Percentiles rank a stretch among this genome's conserved stretches.
Evolutionary conservation across 2,329 filamentous ascomycete genomes (phyloP).

Genomic region (Cercospora sp.): DNA sequence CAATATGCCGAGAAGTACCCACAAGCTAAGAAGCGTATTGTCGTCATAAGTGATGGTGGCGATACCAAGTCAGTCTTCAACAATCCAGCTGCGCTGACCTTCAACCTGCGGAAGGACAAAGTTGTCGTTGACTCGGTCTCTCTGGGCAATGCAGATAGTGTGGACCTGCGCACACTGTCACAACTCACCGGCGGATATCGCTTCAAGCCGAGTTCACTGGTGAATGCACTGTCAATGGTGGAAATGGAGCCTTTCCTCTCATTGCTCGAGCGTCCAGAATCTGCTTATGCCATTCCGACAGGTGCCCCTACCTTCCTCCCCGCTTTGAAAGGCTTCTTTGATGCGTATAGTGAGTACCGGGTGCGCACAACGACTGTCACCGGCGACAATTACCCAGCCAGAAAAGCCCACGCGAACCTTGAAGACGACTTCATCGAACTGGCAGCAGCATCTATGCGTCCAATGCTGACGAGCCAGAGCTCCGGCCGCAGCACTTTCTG

Average conservation of each 20-base stretch:
- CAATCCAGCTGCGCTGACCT: slow-evolving; percentile 29
- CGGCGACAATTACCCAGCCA: slow-evolving; percentile 35
- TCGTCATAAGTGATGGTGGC: slow-evolving; percentile 42
- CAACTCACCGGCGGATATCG: slow-evolving; percentile 41
- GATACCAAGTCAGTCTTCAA: slow-evolving; percentile 38
- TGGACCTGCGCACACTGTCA: slow-evolving; percentile 36
- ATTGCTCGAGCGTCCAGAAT: slow-evolving; percentile 37
- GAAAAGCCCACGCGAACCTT: slow-evolving; percentile 39
- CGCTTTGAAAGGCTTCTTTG: slow-evolving; percentile 21
- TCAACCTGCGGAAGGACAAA: slow-evolving; percentile 28
- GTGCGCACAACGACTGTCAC: slow-evolving; percentile 32
- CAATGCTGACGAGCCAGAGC: neutral
- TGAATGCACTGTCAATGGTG: slow-evolving; percentile 41
- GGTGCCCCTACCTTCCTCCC: neutral
- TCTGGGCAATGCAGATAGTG: slow-evolving; percentile 36
- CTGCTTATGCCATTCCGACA: slow-evolving; percentile 4
- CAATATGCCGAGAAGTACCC: slow-evolving; percentile 37
- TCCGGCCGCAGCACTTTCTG: slow-evolving; percentile 30
- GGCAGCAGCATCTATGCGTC: slow-evolving; percentile 12
- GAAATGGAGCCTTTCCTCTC: slow-evolving; percentile 43
- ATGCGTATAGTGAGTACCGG: neutral
- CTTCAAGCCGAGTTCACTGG: slow-evolving; percentile 40
- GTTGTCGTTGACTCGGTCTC: slow-evolving; percentile 42
- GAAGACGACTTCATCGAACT: slow-evolving; percentile 36
- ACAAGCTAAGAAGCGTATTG: slow-evolving; percentile 40